Evolutionary conservation across 1,284 basidiomycete genomes (phyloP).

Genomic region (Heterobasidion annosum): DNA sequence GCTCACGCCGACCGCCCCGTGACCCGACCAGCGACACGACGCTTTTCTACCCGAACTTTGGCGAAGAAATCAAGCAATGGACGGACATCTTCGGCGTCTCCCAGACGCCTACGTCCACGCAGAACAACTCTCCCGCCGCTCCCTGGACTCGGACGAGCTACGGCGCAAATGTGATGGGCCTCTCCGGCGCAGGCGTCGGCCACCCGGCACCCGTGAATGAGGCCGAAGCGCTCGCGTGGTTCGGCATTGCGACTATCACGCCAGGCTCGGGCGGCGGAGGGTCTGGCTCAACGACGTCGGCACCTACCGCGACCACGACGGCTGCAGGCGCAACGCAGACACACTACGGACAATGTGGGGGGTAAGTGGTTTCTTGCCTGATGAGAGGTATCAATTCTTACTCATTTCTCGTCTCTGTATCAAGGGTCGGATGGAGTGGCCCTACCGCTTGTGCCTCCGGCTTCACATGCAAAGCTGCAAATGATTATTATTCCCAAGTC

Average conservation of each 20-base stretch:
- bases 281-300: neutral
- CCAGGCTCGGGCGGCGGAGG: neutral
- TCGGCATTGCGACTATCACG: neutral
- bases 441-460: neutral
- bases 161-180: neutral
- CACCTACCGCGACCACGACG: neutral
- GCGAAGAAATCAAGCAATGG: conserved; percentile 30
- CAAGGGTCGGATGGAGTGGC: neutral
- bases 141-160: neutral
- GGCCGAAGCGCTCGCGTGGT: neutral
- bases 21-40: conserved; percentile 27
- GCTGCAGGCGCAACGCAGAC: neutral
- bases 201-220: neutral
- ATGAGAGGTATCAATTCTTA: neutral
- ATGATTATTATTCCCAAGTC: neutral
- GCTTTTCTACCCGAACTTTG: conserved; percentile 41
- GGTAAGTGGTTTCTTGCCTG: neutral
- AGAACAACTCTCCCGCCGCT: neutral
- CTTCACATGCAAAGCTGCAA: neutral
- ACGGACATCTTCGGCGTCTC: conserved; percentile 35
- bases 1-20: neutral
- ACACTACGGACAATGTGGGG: neutral
- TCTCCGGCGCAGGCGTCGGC: neutral
- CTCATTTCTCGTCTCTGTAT: neutral
- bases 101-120: conserved; percentile 19